Evolutionary conservation across 441 rosid species (phyloP), one percentile per base, ranked within the genome.

Genomic region (Bocquillonia castaneifolia): DNA sequence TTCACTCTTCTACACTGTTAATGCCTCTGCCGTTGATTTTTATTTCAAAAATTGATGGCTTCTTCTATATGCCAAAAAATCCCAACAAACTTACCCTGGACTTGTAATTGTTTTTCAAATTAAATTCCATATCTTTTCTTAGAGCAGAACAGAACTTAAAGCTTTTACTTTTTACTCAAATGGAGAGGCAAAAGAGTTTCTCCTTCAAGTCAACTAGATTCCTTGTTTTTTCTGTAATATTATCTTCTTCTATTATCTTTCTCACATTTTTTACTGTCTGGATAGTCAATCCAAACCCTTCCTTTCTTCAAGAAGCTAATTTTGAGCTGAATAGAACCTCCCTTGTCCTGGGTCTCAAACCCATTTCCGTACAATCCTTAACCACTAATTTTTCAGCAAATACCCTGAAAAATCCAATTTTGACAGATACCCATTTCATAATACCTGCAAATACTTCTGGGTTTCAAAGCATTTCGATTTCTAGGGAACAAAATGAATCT

Each of bases 161-260:
- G n/a, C n/a, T n/a, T n/a, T n/a, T n/a, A n/a, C n/a, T n/a, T 66
- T 34, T 32, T 22, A 9, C 10, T 34, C 13, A 48, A 45, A 93
- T 93, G 98, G 97, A 90, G 77, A 86, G 90, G 73, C 94, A 84
- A 66, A 74, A 77, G 68, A 93, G 93, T 80, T 89, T 90, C 85
- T 78, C 83, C 57, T 69, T 84, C 51, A 93, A 84, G 78, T 78
- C 92, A 78, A 76, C 89, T 0, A 81, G 83, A 67, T 71, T 80
- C 66, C 79, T 87, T 59, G 78, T 78, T 29, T 80, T 88, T 28
- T 73, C 84, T 69, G 69, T 83, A 66, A 63, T 84, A 10, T 26
- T 91, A 63, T 86, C 87, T 25, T 80, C 83, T 77, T 87, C 87
- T 64, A 59, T 91, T 37, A 55, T 82, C 76, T 79, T 86, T 75